Evolutionary conservation across 23 red algal species (phyloP).

Genomic region (Pyropia yezoensis): DNA sequence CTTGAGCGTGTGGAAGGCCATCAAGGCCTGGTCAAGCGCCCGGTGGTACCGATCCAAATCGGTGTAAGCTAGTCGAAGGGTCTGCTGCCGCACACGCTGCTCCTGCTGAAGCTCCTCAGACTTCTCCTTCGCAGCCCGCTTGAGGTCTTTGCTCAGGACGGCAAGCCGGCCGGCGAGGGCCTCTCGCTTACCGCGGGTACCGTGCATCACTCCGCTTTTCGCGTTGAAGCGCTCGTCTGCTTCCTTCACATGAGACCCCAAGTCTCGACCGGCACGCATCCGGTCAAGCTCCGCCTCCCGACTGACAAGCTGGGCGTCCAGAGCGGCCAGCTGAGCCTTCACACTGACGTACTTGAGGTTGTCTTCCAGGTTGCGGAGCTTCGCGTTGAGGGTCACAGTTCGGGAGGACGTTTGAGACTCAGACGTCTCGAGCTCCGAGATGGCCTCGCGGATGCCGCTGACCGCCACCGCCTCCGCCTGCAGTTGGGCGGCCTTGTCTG

Average conservation of each 20-base stretch:
- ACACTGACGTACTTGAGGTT: slow-evolving; percentile 39
- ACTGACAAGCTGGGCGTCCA: slow-evolving; percentile 9
- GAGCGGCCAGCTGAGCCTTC: slow-evolving; percentile 15
- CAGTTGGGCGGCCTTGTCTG: too few species aligned
- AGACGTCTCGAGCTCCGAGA: slow-evolving; percentile 35
- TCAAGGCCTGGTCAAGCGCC: slow-evolving; percentile 89
- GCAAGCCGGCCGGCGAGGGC: not conserved
- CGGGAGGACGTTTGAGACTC: slow-evolving; percentile 24
- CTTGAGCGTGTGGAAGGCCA: slow-evolving; percentile 90
- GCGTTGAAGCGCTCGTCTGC: slow-evolving; percentile 1
- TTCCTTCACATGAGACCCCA: not conserved
- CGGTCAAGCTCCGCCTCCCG: slow-evolving; percentile 18
- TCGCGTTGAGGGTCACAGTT: slow-evolving; percentile 22
- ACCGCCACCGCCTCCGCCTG: too few species aligned
- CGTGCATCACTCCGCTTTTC: not conserved
- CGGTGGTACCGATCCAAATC: slow-evolving; percentile 79
- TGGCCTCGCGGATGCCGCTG: too few species aligned
- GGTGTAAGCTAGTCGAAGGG: slow-evolving; percentile 46
- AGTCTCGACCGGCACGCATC: slow-evolving; percentile 5
- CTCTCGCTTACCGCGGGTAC: not conserved
- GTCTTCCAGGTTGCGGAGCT: slow-evolving; percentile 52
- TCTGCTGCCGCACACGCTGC: slow-evolving; percentile 38
- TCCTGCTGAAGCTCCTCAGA: slow-evolving; percentile 33
- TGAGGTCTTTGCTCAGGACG: not conserved
- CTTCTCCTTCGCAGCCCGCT: slow-evolving; percentile 18